These are phyloP conservation scores for Areca catechu DNA, from an alignment of 176 grass and related monocot species.

Conservation along the genomic window DNA sequence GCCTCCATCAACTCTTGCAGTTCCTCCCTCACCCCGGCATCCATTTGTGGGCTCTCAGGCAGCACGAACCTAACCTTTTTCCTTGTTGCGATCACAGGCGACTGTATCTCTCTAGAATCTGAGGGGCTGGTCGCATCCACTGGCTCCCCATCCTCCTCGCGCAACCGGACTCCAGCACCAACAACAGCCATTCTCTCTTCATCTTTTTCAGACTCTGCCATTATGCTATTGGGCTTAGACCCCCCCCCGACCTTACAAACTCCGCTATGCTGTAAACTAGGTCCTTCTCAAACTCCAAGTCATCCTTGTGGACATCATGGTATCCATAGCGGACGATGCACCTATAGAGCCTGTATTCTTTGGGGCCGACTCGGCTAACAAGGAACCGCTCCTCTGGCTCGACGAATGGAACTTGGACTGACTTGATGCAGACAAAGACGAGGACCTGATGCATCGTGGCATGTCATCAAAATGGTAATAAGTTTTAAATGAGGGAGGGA, in stretches of 20 bases:
- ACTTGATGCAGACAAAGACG: slow-evolving; percentile 78
- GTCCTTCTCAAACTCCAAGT: slow-evolving; percentile 73
- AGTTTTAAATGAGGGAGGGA: too few relatives aligned
- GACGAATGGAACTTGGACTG: slow-evolving; percentile 50
- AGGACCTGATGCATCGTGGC: slow-evolving; percentile 36
- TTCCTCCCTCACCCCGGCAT: slow-evolving; percentile 34
- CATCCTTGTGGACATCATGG: slow-evolving; percentile 66
- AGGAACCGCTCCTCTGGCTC: slow-evolving; percentile 52
- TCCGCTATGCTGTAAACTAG: slow-evolving; percentile 79
- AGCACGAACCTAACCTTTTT: slow-evolving; percentile 57
- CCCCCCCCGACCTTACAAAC: slow-evolving; percentile 53
- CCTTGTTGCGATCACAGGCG: slow-evolving; percentile 1
- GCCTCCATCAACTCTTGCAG: slow-evolving; percentile 70
- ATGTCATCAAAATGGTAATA: too few relatives aligned
- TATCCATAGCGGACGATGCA: slow-evolving; percentile 81
- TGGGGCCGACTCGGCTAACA: slow-evolving; percentile 67
- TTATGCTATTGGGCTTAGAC: slow-evolving; percentile 18
- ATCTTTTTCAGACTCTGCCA: slow-evolving; percentile 26
- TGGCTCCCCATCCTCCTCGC: slow-evolving; percentile 34
- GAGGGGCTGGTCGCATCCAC: slow-evolving; percentile 27
- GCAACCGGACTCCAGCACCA: slow-evolving; percentile 36
- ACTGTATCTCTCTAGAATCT: slow-evolving; percentile 3
- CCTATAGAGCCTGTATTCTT: slow-evolving; percentile 65
- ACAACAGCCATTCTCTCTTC: slow-evolving; percentile 50
- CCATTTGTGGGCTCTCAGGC: slow-evolving; percentile 40